Base-by-base conservation (phyloP, 129 eudicot genomes). In the Apium graveolens region DNA sequence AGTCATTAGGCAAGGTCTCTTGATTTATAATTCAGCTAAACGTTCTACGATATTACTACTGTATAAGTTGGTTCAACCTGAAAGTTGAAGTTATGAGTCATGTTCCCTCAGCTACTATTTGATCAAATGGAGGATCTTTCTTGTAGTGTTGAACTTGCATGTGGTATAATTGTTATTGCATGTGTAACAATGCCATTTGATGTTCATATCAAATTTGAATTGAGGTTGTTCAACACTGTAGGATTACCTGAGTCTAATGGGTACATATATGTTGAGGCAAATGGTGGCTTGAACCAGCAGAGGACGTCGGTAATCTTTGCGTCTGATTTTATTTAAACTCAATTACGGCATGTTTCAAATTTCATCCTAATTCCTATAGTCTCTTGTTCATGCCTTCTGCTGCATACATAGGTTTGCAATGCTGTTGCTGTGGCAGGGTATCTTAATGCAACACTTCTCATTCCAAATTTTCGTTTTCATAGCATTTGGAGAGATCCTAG, bases 401-500 rank as follows among this genome's bases (percentile, higher is more conserved):
- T 79, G 68, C 35, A 7, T 79, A 6, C 39, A 41, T 60, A 95
- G 99, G 90, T 95, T 45, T 95, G 99, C 87, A 95, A 95, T 70
- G 99, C 99, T 38, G 99, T 95, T 84, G 97, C 99, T 80, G 99
- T 95, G 81, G 99, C 99, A 21, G 97, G 96, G n/a, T 95, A 90
- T 89, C 97, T 95, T 70, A 95, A 95, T 85, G 99, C 99, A 75
- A 95, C 99, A 42, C 90, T 95, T 41, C 89, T 95, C 46, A 90
- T 95, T 84, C 99, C 99, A 24, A 86, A 95, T 86, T 91, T 95
- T 83, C 99, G 92, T 83, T 95, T 81, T 77, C 99, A 95, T 83
- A 95, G 99, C 88, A 88, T 95, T 37, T 95, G 99, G 99, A 91
- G 96, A 80, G 99, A 95, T 84, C 97, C 96, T 65, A 95, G 99